A percentile compares a stretch with the other conserved stretches of the same genome.
These are phyloP conservation scores for Pseudoneurospora amorphoporcata DNA, from an alignment of 495 filamentous ascomycete species.

Conservation along the genomic window DNA sequence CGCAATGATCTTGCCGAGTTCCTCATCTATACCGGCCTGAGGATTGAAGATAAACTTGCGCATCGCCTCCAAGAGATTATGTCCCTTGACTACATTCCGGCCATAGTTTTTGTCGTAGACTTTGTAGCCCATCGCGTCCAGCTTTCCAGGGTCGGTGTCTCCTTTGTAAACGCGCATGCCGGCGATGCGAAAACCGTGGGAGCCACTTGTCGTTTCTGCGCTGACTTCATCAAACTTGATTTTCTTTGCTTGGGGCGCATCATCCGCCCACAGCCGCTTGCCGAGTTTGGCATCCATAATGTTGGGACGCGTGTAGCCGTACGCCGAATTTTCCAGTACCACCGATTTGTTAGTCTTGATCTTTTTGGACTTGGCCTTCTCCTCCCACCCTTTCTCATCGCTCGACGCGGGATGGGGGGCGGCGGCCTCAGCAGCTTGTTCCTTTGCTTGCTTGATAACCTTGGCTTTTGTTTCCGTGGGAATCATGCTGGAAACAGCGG, in stretches of 20 bases:
- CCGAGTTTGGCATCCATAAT: slow-evolving; percentile 95
- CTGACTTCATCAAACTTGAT: slow-evolving; percentile 69
- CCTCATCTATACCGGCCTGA: slow-evolving; percentile 45
- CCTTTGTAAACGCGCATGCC: slow-evolving; percentile 92
- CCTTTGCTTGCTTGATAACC: slow-evolving; percentile 21
- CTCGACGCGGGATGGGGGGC: slow-evolving; percentile 20
- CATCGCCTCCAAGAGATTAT: slow-evolving; percentile 68
- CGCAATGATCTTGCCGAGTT: slow-evolving; percentile 45
- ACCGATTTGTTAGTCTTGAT: slow-evolving; percentile 68
- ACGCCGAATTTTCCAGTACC: slow-evolving; percentile 77
- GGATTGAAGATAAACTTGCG: slow-evolving; percentile 61
- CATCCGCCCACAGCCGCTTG: slow-evolving; percentile 72
- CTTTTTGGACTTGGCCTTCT: slow-evolving; percentile 32
- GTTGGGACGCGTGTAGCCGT: slow-evolving; percentile 75
- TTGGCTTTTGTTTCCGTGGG: slow-evolving; percentile 31
- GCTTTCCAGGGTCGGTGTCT: slow-evolving; percentile 33
- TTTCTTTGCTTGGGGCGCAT: slow-evolving; percentile 67
- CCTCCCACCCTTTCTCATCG: not conserved
- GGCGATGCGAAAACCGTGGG: slow-evolving; percentile 76
- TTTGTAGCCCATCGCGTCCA: slow-evolving; percentile 45
- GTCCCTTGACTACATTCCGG: slow-evolving; percentile 50
- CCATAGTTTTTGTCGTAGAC: slow-evolving; percentile 87
- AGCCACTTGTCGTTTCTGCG: slow-evolving; percentile 67
- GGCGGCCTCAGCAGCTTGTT: slow-evolving; percentile 17
- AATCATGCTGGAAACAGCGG: slow-evolving; percentile 30